phyloP scores from a whole-genome alignment of 73 alveolate genomes.

The Diophrys appendiculata region DNA sequence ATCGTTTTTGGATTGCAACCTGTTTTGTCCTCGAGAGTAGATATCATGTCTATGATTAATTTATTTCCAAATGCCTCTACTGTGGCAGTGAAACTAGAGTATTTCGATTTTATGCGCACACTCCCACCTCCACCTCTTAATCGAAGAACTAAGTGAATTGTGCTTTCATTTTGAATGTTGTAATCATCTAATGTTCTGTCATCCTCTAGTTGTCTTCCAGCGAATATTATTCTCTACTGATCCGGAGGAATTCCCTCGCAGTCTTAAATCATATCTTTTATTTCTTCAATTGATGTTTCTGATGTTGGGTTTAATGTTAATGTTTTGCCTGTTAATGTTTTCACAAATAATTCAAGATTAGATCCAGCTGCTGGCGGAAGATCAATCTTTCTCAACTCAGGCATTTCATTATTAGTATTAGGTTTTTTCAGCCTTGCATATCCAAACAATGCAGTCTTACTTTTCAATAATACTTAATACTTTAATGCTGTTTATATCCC shows the following conservation, averaged over 20 bases:
- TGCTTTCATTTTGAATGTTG: conserved; percentile 41
- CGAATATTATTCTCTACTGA: conserved; percentile 77
- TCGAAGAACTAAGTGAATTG: conserved; percentile 75
- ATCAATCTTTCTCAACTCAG: not conserved
- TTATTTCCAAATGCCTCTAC: not conserved
- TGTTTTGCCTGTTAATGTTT: conserved; percentile 54
- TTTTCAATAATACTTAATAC: conserved; percentile 27
- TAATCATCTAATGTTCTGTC: conserved; percentile 63
- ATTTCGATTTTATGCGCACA: not conserved
- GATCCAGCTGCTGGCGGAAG: not conserved
- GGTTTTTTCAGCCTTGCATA: not conserved
- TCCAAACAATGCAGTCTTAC: no score
- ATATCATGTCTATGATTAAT: not conserved
- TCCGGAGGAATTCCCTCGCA: conserved; percentile 86
- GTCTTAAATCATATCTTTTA: conserved; percentile 65
- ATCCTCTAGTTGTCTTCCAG: conserved; percentile 78
- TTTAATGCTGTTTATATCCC: conserved; percentile 4
- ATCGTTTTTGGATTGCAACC: not conserved
- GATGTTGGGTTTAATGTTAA: conserved; percentile 10
- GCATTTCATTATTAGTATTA: not conserved
- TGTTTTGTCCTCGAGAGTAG: conserved; percentile 4
- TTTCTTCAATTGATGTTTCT: conserved; percentile 41
- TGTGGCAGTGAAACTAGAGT: conserved; percentile 7
- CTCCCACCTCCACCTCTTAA: conserved; percentile 80
- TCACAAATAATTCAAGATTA: not conserved